Base-by-base conservation (phyloP, 768 basidiomycete species). In the Russula sp. region DNA sequence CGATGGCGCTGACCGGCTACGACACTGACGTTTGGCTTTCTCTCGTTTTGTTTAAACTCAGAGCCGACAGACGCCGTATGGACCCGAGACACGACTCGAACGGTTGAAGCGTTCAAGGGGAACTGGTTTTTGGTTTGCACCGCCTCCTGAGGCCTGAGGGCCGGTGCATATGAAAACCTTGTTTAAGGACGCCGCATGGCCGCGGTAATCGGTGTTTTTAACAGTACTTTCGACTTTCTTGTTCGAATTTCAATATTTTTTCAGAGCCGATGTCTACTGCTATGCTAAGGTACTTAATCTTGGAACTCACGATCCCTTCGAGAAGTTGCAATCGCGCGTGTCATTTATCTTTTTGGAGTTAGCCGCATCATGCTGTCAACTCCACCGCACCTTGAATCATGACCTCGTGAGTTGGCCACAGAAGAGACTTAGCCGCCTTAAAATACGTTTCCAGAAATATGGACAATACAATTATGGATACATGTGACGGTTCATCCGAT, bases 331-430 rank as follows among this genome's bases (percentile, higher is more conserved):
- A 50, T 50, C 49, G 57, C 62, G 51, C 62, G 44, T 64, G 59
- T 53, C 63, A 64, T 64, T 64, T 64, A 64, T 64, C 63, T 64
- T 64, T 59, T 64, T 64, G 63, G 63, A 64, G 63, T 59, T 64
- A 64, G 63, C 57, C 57, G 44, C 57, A 64, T 64, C 57, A 64
- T 59, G 57, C 63, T 64, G 63, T 64, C 63, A 64, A 55, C 62
- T 55, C 58, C 52, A 59, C 63, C 57, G n/a, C 53, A 50, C 27
- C 22, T 27, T 48, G 20, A 4, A 59, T 10, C 11, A 63, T 34
- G 11, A 55, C 57, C 63, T 39, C 53, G 37, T 59, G 53, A 40
- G 53, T 22, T 37, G 53, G 53, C 52, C 53, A 59, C 39, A 49
- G 57, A 59, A 49, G 57, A 59, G 57, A 54, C 63, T 34, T 55